Evolutionary conservation across 805 yeast species (phyloP).

Genomic region (Candida golubevii): DNA sequence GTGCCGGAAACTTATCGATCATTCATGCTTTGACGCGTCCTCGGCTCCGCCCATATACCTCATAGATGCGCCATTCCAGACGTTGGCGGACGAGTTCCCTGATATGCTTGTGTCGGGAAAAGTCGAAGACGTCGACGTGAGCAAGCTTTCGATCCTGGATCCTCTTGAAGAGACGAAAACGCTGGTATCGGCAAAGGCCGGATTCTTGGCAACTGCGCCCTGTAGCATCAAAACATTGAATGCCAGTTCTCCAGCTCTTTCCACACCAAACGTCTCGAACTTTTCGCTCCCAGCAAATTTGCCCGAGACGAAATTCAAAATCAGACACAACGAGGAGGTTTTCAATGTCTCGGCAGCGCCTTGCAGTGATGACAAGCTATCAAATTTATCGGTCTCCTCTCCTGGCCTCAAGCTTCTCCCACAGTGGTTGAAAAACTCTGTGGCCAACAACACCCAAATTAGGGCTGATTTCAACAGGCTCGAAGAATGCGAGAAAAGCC

Average conservation of each 20-base stretch:
- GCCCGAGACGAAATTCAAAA: conserved; percentile 32
- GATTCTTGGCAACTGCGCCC: not conserved
- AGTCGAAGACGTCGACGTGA: conserved; percentile 10
- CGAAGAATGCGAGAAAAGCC: conserved; percentile 64
- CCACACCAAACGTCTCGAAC: conserved; percentile 44
- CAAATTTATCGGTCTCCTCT: conserved; percentile 3
- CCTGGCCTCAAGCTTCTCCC: conserved; percentile 11
- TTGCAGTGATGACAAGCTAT: conserved; percentile 7
- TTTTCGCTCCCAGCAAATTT: conserved; percentile 47
- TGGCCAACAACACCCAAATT: conserved; percentile 14
- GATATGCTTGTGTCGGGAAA: conserved; percentile 21
- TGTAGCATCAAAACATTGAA: not conserved
- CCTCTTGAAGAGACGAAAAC: conserved; percentile 5
- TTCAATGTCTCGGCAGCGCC: conserved; percentile 11
- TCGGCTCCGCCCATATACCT: conserved; percentile 36
- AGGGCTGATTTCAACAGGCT: conserved; percentile 51
- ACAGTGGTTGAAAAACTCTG: conserved; percentile 13
- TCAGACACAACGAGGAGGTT: conserved; percentile 53
- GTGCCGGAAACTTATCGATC: conserved; percentile 44
- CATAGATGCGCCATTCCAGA: conserved; percentile 39
- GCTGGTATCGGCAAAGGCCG: not conserved
- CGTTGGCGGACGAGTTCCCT: conserved; percentile 24
- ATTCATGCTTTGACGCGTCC: conserved; percentile 20
- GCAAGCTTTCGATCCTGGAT: conserved; percentile 1
- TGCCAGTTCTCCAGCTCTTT: not conserved